Base-by-base conservation (phyloP, 2,329 filamentous ascomycete genomes). In the Xylariales sp. region DNA sequence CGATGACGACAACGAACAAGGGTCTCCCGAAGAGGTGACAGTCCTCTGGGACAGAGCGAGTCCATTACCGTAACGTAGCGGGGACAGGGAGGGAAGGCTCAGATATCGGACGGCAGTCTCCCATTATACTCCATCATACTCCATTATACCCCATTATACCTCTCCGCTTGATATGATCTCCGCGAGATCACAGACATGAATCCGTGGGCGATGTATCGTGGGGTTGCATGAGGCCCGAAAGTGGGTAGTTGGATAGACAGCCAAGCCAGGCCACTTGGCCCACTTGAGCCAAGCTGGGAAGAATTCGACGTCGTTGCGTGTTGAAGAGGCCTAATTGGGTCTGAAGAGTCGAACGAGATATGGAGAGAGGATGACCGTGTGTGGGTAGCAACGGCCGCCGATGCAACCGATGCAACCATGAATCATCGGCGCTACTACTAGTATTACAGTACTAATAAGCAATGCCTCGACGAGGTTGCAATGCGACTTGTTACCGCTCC, bases 261-360 rank as follows among this genome's bases (percentile, higher is more conserved):
- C 62, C 43, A 55, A 48, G 49, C 63, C 34, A n/a, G 57, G 14
- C 58, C 23, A 52, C 23, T 53, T 53, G 28, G 48, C 23, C 48
- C 39, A 36, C 46, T 23, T 30, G 45, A 53, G 36, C 41, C 58
- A 48, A 61, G 48, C 46, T 36, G 39, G 30, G 49, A 36, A 45
- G 36, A 36, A 39, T 28, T 41, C 16, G 18, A n/a, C 43, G 34
- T 36, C 4, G 39, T 5, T 36, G 16, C 12, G 63, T 48, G 63
- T 32, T 30, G 36, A 62, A 48, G 48, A 48, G 41, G 41, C 64
- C 63, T 52, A 53, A 66, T 66, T 62, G 58, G 52, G 63, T 50
- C 34, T 36, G 43, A 32, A 62, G n/a, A 23, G 43, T 46, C 56
- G 43, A 43, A 23, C 56, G 43, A 59, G 30, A 49, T n/a, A 4